Evolutionary conservation across 169 alveolate genomes (phyloP).

Genomic region (Eimeria necatrix): DNA sequence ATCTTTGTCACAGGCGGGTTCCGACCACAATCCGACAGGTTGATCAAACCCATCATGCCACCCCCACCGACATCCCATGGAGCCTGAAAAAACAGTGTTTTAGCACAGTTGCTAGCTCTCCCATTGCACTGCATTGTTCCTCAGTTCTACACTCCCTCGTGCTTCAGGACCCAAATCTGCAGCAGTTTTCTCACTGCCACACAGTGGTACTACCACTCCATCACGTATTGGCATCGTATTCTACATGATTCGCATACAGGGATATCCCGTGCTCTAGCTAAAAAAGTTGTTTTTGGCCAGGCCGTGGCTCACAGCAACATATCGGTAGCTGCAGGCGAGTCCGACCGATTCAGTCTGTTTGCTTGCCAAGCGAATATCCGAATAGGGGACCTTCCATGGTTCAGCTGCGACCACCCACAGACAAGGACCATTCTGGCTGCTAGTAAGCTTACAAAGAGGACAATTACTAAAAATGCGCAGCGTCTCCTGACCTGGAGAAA

Average conservation of each 20-base stretch:
- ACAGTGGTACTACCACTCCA: too few relatives aligned
- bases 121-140: too few relatives aligned
- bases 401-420: constrained; percentile 57
- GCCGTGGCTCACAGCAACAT: constrained; percentile 73
- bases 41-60: constrained; percentile 80
- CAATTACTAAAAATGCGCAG: too few relatives aligned
- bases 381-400: constrained; percentile 82
- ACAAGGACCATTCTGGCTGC: not conserved
- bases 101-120: too few relatives aligned
- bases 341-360: constrained; percentile 80
- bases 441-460: too few relatives aligned
- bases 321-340: constrained; percentile 74
- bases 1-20: constrained; percentile 81
- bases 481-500: too few relatives aligned
- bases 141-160: too few relatives aligned
- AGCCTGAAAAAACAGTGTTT: constrained; percentile 44
- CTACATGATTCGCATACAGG: too few relatives aligned
- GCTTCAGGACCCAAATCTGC: too few relatives aligned
- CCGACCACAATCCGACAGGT: constrained; percentile 73
- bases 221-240: too few relatives aligned
- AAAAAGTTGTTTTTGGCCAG: not conserved
- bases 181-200: too few relatives aligned
- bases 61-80: constrained; percentile 85
- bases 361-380: constrained; percentile 80
- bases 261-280: too few relatives aligned